Evolutionary conservation across 2,329 filamentous ascomycete species (phyloP), one percentile per base, ranked within the genome.

Genomic region (Alternaria atra): DNA sequence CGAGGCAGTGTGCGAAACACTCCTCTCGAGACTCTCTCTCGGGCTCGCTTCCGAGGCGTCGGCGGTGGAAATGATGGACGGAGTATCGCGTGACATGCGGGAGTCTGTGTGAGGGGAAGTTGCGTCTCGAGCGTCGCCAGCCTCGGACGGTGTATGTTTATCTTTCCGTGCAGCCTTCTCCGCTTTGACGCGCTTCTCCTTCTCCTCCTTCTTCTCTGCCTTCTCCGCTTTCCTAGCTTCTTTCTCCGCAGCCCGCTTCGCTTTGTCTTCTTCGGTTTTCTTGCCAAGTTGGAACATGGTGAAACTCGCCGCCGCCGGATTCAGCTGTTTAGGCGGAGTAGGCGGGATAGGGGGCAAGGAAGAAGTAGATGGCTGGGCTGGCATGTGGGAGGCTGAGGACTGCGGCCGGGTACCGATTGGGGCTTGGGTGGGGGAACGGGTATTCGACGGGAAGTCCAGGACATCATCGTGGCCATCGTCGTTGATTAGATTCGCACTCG

Each of bases 291-390:
- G 54, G 29, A 71, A 69, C 58, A 70, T 67, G 65, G 91, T 94
- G 76, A 98, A 98, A 1, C 91, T 92, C 8, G 94, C 94, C 0
- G 94, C 95, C 6, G 92, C 87, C 7, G 95, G 95, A 71, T 99
- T 98, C 29, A 98, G 84, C 69, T 86, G 69, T 10, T 74, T 78
- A 0, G 77, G 77, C 85, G 47, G 88, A 71, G 79, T 89, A 82
- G 40, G 83, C 73, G 53, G 80, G 68, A 71, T 53, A 4, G 55
- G 61, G 23, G 80, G 63, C 37, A 68, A 40, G 5, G 60, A 59
- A 15, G 60, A 52, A 73, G 52, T 47, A 10, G 56, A 55, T 2
- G 23, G 46, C 12, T 60, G 63, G 0, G 20, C 60, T 2, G 71
- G 71, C 63, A 76, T 71, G 35, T 76, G 80, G 77, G 89, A 78